phyloP scores from a whole-genome alignment of 2,329 filamentous ascomycete species.

The Penicillium expansum region DNA sequence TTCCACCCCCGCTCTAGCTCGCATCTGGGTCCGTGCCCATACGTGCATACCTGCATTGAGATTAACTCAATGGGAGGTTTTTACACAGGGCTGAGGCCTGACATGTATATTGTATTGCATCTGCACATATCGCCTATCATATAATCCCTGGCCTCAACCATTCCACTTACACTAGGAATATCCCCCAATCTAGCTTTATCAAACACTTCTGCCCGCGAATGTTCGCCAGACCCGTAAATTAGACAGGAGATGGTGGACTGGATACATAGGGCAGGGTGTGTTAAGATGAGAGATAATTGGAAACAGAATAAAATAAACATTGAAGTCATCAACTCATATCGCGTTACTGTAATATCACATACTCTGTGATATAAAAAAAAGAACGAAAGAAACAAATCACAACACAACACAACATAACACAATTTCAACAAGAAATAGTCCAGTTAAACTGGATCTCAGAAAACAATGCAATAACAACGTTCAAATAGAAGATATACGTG shows the following conservation, averaged over 20 bases:
- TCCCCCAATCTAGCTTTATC: neutral
- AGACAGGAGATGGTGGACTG: neutral
- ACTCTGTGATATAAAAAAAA: neutral
- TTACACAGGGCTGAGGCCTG: neutral
- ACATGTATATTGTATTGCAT: conserved; percentile 2
- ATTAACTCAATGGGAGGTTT: conserved; percentile 1
- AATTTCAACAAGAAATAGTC: conserved; percentile 9
- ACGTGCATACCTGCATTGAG: conserved; percentile 10
- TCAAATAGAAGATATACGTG: neutral
- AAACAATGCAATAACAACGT: conserved; percentile 1
- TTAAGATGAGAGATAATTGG: neutral
- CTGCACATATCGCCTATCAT: neutral
- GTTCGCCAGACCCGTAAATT: neutral
- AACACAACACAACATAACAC: conserved; percentile 3
- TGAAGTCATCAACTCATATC: conserved; percentile 23
- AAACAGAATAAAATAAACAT: neutral
- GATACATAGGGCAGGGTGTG: conserved; percentile 9
- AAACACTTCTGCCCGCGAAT: neutral
- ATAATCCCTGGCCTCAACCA: neutral
- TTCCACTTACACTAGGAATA: neutral
- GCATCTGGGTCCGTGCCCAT: conserved; percentile 3
- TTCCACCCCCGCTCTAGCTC: neutral
- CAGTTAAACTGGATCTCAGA: conserved; percentile 6
- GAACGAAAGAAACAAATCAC: conserved; percentile 3
- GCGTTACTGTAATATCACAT: conserved; percentile 20